Percentiles rank a stretch among this genome's conserved stretches.
phyloP scores from a whole-genome alignment of 2,329 filamentous ascomycete genomes.

The Colletotrichum liriopes region DNA sequence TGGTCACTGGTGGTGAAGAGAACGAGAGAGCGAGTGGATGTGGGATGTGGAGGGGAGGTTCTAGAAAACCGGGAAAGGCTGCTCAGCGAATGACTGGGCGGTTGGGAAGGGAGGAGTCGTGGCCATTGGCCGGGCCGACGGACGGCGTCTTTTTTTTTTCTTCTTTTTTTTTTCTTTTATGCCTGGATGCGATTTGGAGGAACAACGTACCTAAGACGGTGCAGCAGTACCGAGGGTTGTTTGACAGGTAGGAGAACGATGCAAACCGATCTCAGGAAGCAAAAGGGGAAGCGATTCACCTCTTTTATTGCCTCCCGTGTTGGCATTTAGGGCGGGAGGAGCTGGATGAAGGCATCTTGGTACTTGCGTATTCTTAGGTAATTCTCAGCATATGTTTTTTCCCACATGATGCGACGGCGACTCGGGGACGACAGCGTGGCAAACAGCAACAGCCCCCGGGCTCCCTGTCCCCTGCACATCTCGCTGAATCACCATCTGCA shows the following conservation, averaged over 20 bases:
- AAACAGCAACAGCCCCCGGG: not conserved
- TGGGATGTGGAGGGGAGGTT: conserved; percentile 38
- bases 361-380: conserved; percentile 7
- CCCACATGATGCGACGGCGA: not conserved
- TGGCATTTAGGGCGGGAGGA: not conserved
- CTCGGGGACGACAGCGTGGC: not conserved
- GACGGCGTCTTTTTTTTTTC: not conserved
- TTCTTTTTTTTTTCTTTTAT: not conserved
- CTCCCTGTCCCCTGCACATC: not conserved
- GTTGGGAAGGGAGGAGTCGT: conserved; percentile 24
- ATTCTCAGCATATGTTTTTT: not conserved
- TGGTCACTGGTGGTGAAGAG: conserved; percentile 10
- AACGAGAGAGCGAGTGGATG: conserved; percentile 3
- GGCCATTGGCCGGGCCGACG: conserved; percentile 38
- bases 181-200: not conserved
- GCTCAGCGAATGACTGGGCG: conserved; percentile 34
- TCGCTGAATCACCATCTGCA: not conserved
- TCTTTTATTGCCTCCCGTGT: fast-evolving
- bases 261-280: not conserved
- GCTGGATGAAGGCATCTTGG: not conserved
- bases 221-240: not conserved
- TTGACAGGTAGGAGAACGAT: not conserved
- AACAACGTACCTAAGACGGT: not conserved
- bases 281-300: not conserved
- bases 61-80: conserved; percentile 32